Evolutionary conservation across 1,139 yeast species (phyloP).

Genomic region (Nakaseomyces glabratus): DNA sequence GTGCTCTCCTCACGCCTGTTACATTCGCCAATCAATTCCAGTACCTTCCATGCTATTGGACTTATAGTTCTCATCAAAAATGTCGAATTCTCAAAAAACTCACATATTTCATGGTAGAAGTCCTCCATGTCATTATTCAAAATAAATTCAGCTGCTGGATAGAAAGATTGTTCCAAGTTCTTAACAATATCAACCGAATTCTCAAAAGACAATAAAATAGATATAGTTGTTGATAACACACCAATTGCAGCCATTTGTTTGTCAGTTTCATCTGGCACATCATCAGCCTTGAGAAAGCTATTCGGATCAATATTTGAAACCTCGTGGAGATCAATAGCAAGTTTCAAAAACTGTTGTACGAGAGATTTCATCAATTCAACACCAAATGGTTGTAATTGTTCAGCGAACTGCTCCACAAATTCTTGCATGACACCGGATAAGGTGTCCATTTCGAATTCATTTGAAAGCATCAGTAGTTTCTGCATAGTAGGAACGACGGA

Average conservation of each 20-base stretch:
- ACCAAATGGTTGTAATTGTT: slow-evolving; percentile 89
- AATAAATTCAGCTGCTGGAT: slow-evolving; percentile 65
- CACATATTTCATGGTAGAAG: slow-evolving; percentile 74
- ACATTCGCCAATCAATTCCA: slow-evolving; percentile 46
- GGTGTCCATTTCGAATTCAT: slow-evolving; percentile 79
- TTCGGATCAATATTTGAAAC: slow-evolving; percentile 46
- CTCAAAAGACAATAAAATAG: slow-evolving; percentile 80
- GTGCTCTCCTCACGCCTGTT: slow-evolving; percentile 47
- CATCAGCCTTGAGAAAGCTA: slow-evolving; percentile 40
- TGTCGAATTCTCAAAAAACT: slow-evolving; percentile 76
- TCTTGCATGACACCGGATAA: slow-evolving; percentile 91
- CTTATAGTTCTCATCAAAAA: slow-evolving; percentile 65
- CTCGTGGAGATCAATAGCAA: slow-evolving; percentile 62
- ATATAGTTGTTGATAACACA: slow-evolving; percentile 74
- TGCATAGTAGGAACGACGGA: slow-evolving; percentile 80
- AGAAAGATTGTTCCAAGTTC: slow-evolving; percentile 60
- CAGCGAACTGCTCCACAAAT: slow-evolving; percentile 81
- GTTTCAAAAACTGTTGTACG: slow-evolving; percentile 68
- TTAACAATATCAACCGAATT: slow-evolving; percentile 61
- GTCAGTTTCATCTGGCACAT: slow-evolving; percentile 45
- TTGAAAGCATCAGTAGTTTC: slow-evolving; percentile 61
- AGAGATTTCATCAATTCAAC: slow-evolving; percentile 73
- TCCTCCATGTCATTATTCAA: slow-evolving; percentile 61
- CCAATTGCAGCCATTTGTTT: slow-evolving; percentile 87
- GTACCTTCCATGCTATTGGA: slow-evolving; percentile 68